Base-by-base conservation (phyloP, 768 basidiomycete genomes). In the Lactarius sp. region DNA sequence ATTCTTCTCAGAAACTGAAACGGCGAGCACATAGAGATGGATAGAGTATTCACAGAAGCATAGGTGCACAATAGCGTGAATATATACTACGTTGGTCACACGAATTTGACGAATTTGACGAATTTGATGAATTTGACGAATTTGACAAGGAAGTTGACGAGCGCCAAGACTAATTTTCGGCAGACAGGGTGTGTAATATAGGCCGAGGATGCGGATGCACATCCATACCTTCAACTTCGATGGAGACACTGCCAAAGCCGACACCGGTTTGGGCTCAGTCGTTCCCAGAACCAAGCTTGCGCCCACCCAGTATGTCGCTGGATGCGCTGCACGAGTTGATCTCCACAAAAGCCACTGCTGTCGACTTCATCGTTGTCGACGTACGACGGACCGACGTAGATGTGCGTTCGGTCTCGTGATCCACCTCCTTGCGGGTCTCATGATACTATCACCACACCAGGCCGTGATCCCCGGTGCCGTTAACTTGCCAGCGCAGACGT, bases 401-500 rank as follows among this genome's bases (percentile, higher is more conserved):
- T 62, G 77, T 78, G 41, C 46, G 72, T 36, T 18, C 36, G 7
- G 39, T 53, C 18, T 9, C 27, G 10, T 37, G 16, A n/a, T 27
- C 20, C 31, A 34, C 8, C 1, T 59, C 20, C n/a, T 39, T 7
- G 27, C 31, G 14, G 33, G 14, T 13, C 41, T 52, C 56, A 51
- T 50, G 31, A 47, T 14, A 18, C 33, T 12, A 14, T 34, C 49
- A 20, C 31, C 50, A 16, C 51, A 62, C 66, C 64, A 69, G 53
- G 70, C 63, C 27, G 62, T 73, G 56, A 71, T 78, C 61, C 69
- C 66, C 1, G 72, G 73, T 20, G 77, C 77, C 1, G 72, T 80
- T 63, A 80, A 80, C 68, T 72, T 80, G 1, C 79, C 79, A 12
- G 79, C 78, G 0, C 78, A 80, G 50, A 75, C 78, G 0, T 77